Percentiles rank a stretch among this genome's conserved stretches.
phyloP scores from a whole-genome alignment of 192 early-diverging fungal genomes.

The Funneliformis geosporum region DNA sequence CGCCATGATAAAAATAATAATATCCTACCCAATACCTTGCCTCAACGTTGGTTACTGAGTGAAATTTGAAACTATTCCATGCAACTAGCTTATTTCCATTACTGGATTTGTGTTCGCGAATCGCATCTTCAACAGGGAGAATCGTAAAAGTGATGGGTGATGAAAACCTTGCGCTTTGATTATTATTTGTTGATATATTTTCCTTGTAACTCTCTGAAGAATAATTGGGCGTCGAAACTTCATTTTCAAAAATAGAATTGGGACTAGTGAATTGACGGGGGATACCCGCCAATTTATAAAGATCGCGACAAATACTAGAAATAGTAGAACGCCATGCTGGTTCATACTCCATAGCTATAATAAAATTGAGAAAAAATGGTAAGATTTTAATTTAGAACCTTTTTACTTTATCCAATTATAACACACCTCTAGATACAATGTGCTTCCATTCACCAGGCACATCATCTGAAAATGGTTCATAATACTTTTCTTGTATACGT shows the following conservation, averaged over 20 bases:
- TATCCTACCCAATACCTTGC: constrained; percentile 23
- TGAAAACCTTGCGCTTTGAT: too few species aligned
- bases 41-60: neutral
- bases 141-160: neutral
- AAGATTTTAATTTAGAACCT: neutral
- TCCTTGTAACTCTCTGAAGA: neutral
- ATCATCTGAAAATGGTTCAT: neutral
- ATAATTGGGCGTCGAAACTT: too few species aligned
- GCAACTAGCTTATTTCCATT: neutral
- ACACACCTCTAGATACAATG: neutral
- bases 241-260: too few species aligned
- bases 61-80: neutral
- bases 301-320: neutral
- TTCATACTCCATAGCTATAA: neutral
- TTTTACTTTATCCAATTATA: neutral
- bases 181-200: neutral
- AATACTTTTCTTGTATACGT: neutral
- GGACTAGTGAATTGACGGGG: too few species aligned
- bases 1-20: constrained; percentile 17
- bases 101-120: neutral
- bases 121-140: neutral
- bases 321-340: too few species aligned
- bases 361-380: neutral
- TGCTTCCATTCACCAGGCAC: neutral
- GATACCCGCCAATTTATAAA: too few species aligned